phyloP scores from a whole-genome alignment of 305 asterid species.

The Coffea humblotiana region DNA sequence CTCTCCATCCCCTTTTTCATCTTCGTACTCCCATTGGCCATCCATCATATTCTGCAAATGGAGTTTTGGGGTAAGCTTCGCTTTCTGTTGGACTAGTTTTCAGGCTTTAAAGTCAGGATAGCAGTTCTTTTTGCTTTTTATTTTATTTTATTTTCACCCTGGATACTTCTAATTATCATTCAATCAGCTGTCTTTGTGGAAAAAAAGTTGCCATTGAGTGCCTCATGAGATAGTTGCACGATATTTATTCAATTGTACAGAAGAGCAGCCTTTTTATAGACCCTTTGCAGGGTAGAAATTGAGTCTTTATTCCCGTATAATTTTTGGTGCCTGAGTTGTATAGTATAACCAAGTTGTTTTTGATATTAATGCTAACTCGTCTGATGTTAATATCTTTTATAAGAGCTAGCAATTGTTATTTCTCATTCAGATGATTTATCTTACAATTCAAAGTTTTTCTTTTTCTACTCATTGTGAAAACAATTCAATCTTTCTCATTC shows the following conservation, averaged over 20 bases:
- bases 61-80: conserved; percentile 11
- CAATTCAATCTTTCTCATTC: neutral
- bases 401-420: neutral
- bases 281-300: neutral
- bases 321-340: neutral
- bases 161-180: too few species aligned
- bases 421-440: too few species aligned
- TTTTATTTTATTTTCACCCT: neutral
- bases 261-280: neutral
- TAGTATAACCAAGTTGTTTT: too few species aligned
- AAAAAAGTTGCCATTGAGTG: neutral
- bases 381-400: neutral
- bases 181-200: too few species aligned
- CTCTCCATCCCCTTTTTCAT: neutral
- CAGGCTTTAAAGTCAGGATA: neutral
- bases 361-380: neutral
- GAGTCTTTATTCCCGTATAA: neutral
- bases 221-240: neutral
- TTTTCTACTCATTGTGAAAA: neutral
- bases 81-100: too few species aligned
- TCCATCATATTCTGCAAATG: neutral
- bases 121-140: neutral
- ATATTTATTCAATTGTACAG: neutral
- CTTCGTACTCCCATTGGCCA: neutral
- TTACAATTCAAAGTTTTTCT: neutral